These are phyloP conservation scores for Anthostomella pinea DNA, from an alignment of 2,329 filamentous ascomycete species.

Conservation along the genomic window DNA sequence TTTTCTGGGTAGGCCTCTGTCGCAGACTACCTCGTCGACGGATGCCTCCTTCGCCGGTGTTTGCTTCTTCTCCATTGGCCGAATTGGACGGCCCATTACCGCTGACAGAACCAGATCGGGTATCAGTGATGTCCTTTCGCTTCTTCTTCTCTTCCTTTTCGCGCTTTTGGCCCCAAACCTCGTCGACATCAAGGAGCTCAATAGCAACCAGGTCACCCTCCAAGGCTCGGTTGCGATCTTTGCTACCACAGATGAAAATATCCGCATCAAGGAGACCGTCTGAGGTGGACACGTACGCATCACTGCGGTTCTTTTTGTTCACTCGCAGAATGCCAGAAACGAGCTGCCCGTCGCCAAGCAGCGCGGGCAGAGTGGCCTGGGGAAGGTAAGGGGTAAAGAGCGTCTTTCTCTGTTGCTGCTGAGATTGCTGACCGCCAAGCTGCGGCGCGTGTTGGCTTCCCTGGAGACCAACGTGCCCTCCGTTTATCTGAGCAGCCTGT, in stretches of 20 bases:
- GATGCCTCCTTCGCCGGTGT: slow-evolving; percentile 74
- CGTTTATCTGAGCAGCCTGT: slow-evolving; percentile 81
- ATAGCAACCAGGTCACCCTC: slow-evolving; percentile 95
- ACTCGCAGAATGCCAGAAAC: slow-evolving; percentile 95
- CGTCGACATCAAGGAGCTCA: slow-evolving; percentile 94
- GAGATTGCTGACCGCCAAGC: slow-evolving; percentile 63
- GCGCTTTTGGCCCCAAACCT: slow-evolving; percentile 97
- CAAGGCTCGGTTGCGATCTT: slow-evolving; percentile 93
- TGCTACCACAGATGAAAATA: slow-evolving; percentile 99
- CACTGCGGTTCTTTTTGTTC: slow-evolving; percentile 99
- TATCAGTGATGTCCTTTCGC: slow-evolving; percentile 96
- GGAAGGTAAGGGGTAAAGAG: slow-evolving; percentile 97
- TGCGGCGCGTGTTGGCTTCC: slow-evolving; percentile 71
- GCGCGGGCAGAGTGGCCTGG: slow-evolving; percentile 86
- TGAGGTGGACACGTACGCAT: slow-evolving; percentile 93
- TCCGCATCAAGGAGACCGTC: slow-evolving; percentile 89
- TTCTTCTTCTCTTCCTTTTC: slow-evolving; percentile 99
- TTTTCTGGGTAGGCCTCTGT: slow-evolving; percentile 97
- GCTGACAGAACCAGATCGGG: slow-evolving; percentile 72
- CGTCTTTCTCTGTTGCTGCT: slow-evolving; percentile 94
- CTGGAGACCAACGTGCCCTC: slow-evolving; percentile 66
- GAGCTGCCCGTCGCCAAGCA: slow-evolving; percentile 87
- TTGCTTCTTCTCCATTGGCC: slow-evolving; percentile 59
- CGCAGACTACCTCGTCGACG: slow-evolving; percentile 91
- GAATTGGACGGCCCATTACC: slow-evolving; percentile 64